phyloP scores from a whole-genome alignment of 257 asterid genomes.

The Ilex asprella region DNA sequence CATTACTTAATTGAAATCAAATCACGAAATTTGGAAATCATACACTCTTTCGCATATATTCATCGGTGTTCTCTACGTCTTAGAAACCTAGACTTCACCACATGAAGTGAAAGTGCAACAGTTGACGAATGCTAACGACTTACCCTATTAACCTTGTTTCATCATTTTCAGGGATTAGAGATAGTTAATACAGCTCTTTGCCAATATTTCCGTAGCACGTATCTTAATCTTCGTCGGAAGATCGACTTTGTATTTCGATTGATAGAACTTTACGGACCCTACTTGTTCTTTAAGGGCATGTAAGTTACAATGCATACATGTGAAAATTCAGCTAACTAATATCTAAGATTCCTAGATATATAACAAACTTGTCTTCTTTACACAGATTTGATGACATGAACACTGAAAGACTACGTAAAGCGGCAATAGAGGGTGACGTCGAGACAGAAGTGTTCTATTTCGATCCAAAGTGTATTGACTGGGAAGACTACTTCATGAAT shows the following conservation, averaged over 20 bases:
- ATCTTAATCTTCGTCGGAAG: not conserved
- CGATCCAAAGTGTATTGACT: slow-evolving; percentile 58
- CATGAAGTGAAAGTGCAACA: too few relatives aligned
- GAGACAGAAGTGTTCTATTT: slow-evolving; percentile 48
- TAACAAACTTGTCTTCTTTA: not conserved
- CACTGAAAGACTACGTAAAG: slow-evolving; percentile 49
- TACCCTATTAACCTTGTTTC: not conserved
- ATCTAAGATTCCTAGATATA: too few relatives aligned
- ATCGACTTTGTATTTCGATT: not conserved
- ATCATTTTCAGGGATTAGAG: slow-evolving; percentile 17
- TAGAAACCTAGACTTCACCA: too few relatives aligned
- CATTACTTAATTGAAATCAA: too few relatives aligned
- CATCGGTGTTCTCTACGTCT: too few relatives aligned
- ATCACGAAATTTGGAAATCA: too few relatives aligned
- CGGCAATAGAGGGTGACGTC: slow-evolving; percentile 26
- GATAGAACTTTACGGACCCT: not conserved
- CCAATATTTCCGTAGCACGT: slow-evolving; percentile 20
- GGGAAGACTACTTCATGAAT: slow-evolving; percentile 74
- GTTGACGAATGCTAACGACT: not conserved
- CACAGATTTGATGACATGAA: slow-evolving; percentile 79
- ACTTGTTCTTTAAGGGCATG: slow-evolving; percentile 2
- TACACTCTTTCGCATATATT: too few relatives aligned
- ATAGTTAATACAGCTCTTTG: slow-evolving; percentile 24
- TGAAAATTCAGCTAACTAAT: not conserved
- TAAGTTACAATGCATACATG: not conserved